A percentile compares a stretch with the other conserved stretches of the same genome.
phyloP scores from a whole-genome alignment of 2,329 filamentous ascomycete species.

The Aspergillus oerlinghausenensis region DNA sequence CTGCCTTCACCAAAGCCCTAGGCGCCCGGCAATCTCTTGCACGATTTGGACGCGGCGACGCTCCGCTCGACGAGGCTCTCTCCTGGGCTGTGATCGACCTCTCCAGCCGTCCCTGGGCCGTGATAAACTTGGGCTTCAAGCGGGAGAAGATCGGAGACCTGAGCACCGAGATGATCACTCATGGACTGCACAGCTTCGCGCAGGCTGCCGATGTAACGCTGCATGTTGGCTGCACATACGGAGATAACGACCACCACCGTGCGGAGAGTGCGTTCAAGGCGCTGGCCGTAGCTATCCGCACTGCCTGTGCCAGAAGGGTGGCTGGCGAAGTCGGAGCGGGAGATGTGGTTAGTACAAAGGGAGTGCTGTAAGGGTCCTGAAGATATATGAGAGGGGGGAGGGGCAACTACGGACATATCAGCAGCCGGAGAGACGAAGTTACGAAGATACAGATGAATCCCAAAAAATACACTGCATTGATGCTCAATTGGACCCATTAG shows the following conservation, averaged over 20 bases:
- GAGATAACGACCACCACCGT: conserved; percentile 91
- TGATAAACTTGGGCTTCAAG: conserved; percentile 77
- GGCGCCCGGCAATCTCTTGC: conserved; percentile 74
- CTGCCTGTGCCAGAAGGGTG: conserved; percentile 68
- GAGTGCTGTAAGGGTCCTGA: conserved; percentile 58
- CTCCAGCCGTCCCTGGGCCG: conserved; percentile 81
- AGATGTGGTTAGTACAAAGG: conserved; percentile 94
- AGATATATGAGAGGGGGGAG: neutral
- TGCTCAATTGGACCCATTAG: neutral
- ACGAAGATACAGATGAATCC: conserved; percentile 1
- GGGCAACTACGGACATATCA: conserved; percentile 2
- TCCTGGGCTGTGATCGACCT: conserved; percentile 92
- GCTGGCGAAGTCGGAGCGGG: conserved; percentile 79
- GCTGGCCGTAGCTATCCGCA: conserved; percentile 75
- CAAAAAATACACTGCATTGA: neutral
- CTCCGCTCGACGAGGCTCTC: conserved; percentile 90
- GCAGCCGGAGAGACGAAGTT: conserved; percentile 3
- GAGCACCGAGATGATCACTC: conserved; percentile 94
- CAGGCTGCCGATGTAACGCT: conserved; percentile 86
- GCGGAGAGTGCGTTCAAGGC: conserved; percentile 98
- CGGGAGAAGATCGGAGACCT: conserved; percentile 92
- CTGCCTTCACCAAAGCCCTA: conserved; percentile 76
- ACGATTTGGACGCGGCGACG: conserved; percentile 87
- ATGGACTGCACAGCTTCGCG: conserved; percentile 91
- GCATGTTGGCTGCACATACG: conserved; percentile 87